Evolutionary conservation across 2,329 filamentous ascomycete genomes (phyloP).

Genomic region (Claviceps pazoutovae): DNA sequence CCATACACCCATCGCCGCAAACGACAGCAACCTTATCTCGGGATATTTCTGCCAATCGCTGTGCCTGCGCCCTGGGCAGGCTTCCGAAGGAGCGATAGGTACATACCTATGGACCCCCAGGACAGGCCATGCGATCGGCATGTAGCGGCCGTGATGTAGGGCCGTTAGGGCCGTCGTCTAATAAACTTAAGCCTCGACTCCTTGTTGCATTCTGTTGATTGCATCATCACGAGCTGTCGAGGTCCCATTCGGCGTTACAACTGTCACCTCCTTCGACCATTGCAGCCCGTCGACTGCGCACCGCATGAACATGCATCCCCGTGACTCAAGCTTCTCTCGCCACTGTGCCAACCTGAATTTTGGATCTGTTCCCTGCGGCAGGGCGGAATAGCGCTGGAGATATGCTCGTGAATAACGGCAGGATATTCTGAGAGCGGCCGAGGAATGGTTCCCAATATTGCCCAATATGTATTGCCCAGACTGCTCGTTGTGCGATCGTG

Average conservation of each 20-base stretch:
- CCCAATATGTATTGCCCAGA: background rate
- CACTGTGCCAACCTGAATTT: background rate
- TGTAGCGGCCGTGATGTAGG: background rate
- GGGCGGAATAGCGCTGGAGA: background rate
- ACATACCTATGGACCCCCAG: background rate
- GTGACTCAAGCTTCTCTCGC: background rate
- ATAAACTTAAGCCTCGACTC: background rate
- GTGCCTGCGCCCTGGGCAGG: background rate
- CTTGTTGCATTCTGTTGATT: background rate
- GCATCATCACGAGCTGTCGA: background rate
- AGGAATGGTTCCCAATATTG: background rate
- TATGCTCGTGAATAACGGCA: background rate
- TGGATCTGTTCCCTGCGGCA: background rate
- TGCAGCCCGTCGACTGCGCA: background rate
- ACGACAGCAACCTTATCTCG: slow-evolving; percentile 3
- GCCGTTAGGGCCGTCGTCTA: background rate
- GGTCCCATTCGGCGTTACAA: background rate
- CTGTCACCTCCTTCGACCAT: background rate
- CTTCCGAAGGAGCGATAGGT: background rate
- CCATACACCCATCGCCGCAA: background rate
- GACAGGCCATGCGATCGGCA: background rate
- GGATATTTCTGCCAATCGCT: background rate
- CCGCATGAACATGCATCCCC: background rate
- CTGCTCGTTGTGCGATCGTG: background rate
- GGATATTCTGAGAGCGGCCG: background rate